These are phyloP conservation scores for Xenoacremonium recifei DNA, from an alignment of 2,329 filamentous ascomycete genomes.

Conservation along the genomic window DNA sequence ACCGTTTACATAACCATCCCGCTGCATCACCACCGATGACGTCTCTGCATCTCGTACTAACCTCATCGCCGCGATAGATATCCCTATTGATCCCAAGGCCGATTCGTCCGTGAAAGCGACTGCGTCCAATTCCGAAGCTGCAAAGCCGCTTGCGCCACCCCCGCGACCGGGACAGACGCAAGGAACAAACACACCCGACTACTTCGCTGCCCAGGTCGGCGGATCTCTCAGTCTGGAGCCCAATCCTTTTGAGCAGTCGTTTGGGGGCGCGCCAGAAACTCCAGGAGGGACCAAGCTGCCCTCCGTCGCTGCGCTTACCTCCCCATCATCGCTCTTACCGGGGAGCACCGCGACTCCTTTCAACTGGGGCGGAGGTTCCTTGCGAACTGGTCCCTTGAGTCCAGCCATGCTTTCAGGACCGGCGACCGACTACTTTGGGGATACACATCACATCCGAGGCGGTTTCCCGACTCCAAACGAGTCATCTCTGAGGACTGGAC, in stretches of 20 bases:
- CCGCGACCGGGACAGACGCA: slow-evolving; percentile 59
- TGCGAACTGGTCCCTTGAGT: slow-evolving; percentile 89
- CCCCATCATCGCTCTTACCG: slow-evolving; percentile 77
- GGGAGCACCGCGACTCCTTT: slow-evolving; percentile 71
- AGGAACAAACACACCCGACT: slow-evolving; percentile 61
- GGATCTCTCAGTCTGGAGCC: slow-evolving; percentile 73
- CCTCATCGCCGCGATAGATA: too few species aligned
- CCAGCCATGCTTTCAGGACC: slow-evolving; percentile 96
- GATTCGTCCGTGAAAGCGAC: slow-evolving; percentile 46
- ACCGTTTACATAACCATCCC: too few species aligned
- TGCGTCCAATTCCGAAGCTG: slow-evolving; percentile 54
- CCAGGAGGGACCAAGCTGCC: slow-evolving; percentile 82
- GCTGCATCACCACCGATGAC: too few species aligned
- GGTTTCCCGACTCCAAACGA: slow-evolving; percentile 96
- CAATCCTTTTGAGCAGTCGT: slow-evolving; percentile 97
- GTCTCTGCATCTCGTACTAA: slow-evolving; percentile 5
- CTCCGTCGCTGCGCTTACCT: slow-evolving; percentile 86
- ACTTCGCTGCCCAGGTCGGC: slow-evolving; percentile 60
- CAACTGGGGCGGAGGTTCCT: slow-evolving; percentile 78
- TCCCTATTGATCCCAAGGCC: slow-evolving; percentile 45
- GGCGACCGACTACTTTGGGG: slow-evolving; percentile 81
- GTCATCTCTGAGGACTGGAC: slow-evolving; percentile 83
- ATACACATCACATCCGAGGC: slow-evolving; percentile 73
- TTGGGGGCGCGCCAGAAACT: slow-evolving; percentile 72
- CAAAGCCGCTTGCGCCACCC: slow-evolving; percentile 68